Evolutionary conservation across 2,329 filamentous ascomycete species (phyloP), one percentile per base, ranked within the genome.

Genomic region (Stemphylium lycopersici): DNA sequence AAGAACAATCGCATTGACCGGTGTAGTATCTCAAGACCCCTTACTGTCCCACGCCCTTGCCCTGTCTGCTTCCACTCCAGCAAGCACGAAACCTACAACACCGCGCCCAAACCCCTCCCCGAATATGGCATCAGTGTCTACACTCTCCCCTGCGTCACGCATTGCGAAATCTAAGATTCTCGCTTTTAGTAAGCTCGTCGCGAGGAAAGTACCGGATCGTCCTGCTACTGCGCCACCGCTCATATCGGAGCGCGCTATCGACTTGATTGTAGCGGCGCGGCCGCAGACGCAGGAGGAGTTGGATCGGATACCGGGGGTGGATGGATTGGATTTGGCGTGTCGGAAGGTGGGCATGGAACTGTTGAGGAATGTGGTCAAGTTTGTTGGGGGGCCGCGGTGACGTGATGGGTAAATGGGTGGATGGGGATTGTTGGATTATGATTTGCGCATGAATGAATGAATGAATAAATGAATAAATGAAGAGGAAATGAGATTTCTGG

Each of bases 111-210:
- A 16, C 38, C 61, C 10, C 49, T 49, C 18, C 2, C 12, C 20
- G 3, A 18, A 39, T 7, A 15, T 11, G 31, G n/a, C 16, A 10
- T 1, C 18, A 36, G 3, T 3, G 6, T 32, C 24, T 3, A 16
- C 32, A 7, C 15, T 26, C 8, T 22, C 37, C 10, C 45, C 32
- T 12, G 18, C 16, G n/a, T 43, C 32, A 56, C 59, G 13, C 22
- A 43, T 31, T 56, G 56, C 29, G 52, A 47, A 15, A 62, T 70
- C 22, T 49, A 72, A 72, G 36, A 62, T 74, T 0, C n/a, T 55
- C 2, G 70, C 69, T 0, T 65, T 73, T n/a, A 72, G 70, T 47
- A 70, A 44, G 18, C 59, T 61, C 0, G 63, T 74, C 0, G 57
- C 63, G 3, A 41, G 49, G 1, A 69, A 61, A 46, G 37, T 67